A percentile compares a stretch with the other conserved stretches of the same genome.
phyloP scores from a whole-genome alignment of 2,329 filamentous ascomycete genomes.

The Trichoderma hamatum region DNA sequence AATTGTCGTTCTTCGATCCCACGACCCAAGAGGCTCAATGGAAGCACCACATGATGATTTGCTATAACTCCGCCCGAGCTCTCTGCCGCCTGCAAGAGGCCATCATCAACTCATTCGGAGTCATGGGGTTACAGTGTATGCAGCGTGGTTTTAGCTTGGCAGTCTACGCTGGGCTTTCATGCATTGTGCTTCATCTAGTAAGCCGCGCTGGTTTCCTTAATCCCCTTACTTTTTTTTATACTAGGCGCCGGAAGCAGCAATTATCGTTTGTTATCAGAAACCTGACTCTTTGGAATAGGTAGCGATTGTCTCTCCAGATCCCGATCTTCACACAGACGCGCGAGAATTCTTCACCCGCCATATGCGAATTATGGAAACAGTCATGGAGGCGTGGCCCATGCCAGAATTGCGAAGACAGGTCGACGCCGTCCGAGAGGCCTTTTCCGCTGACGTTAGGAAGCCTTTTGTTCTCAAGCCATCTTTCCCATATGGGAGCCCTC shows the following conservation, averaged over 20 bases:
- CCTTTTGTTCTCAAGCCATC: slow-evolving; percentile 87
- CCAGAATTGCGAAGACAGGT: slow-evolving; percentile 89
- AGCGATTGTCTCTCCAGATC: slow-evolving; percentile 89
- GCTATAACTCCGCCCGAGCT: slow-evolving; percentile 80
- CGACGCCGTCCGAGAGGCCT: slow-evolving; percentile 84
- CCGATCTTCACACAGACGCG: slow-evolving; percentile 81
- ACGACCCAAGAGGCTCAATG: slow-evolving; percentile 72
- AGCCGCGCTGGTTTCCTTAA: slow-evolving; percentile 43
- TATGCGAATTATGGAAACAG: slow-evolving; percentile 90
- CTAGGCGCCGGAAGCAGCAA: neutral
- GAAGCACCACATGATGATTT: slow-evolving; percentile 86
- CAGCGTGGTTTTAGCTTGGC: slow-evolving; percentile 92
- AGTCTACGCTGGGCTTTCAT: slow-evolving; percentile 89
- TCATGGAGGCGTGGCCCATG: slow-evolving; percentile 81
- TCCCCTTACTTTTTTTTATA: neutral
- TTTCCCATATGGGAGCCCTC: slow-evolving; percentile 85
- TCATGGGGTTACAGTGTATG: slow-evolving; percentile 86
- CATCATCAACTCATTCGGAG: slow-evolving; percentile 73
- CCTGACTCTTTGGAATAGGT: slow-evolving; percentile 58
- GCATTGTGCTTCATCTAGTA: slow-evolving; percentile 91
- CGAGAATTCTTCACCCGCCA: slow-evolving; percentile 88
- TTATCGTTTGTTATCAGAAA: neutral
- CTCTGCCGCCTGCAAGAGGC: slow-evolving; percentile 87
- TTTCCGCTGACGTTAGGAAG: slow-evolving; percentile 81
- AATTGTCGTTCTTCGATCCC: slow-evolving; percentile 77